These are phyloP conservation scores for Serendipita sp. DNA, from an alignment of 768 basidiomycete genomes.

Conservation along the genomic window DNA sequence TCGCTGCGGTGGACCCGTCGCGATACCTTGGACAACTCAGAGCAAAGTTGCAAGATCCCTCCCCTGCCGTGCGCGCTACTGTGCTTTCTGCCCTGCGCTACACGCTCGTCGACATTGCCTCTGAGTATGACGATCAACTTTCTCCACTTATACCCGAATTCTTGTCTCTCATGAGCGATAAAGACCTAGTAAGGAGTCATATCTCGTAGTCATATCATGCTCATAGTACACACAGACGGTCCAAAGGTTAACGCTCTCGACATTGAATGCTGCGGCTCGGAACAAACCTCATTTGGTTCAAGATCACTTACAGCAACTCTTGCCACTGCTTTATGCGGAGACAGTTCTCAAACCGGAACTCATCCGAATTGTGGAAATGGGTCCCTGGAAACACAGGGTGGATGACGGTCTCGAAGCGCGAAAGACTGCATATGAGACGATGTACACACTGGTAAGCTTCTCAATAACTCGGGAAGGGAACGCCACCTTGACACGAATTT, in stretches of 20 bases:
- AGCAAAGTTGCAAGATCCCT: constrained; percentile 50
- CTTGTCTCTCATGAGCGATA: constrained; percentile 76
- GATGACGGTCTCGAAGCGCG: constrained; percentile 93
- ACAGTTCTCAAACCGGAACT: constrained; percentile 63
- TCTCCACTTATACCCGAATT: constrained; percentile 82
- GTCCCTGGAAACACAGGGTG: constrained; percentile 91
- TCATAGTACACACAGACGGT: constrained; percentile 44
- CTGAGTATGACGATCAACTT: constrained; percentile 79
- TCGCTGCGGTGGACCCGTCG: constrained; percentile 81
- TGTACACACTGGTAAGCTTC: constrained; percentile 75
- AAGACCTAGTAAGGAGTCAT: constrained; percentile 50
- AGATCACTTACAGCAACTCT: constrained; percentile 58
- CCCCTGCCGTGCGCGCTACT: constrained; percentile 63
- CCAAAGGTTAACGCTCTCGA: constrained; percentile 74
- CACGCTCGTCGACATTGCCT: constrained; percentile 68
- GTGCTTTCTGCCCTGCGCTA: constrained; percentile 86
- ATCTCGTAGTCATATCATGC: not conserved
- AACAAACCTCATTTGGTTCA: constrained; percentile 86
- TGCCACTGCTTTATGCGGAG: constrained; percentile 76
- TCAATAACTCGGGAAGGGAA: not conserved
- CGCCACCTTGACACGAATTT: not conserved
- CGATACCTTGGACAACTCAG: constrained; percentile 88
- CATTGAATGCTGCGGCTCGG: constrained; percentile 87
- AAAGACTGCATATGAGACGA: constrained; percentile 94
- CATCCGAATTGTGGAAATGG: constrained; percentile 88